Evolutionary conservation across 345 rosid genomes (phyloP), one percentile per base, ranked within the genome.

Genomic region (Syzygium oleosum): DNA sequence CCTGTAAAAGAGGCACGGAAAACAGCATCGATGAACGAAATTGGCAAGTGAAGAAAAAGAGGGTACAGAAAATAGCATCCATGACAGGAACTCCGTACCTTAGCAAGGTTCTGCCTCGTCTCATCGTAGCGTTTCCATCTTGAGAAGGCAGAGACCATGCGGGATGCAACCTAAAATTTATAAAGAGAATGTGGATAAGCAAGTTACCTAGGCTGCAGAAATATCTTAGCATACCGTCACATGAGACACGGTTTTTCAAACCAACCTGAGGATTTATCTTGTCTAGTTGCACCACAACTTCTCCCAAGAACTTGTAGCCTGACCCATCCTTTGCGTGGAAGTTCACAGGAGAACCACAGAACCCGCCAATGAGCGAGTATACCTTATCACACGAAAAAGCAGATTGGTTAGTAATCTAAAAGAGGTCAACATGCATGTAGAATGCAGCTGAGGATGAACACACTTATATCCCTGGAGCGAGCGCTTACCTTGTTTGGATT

Each of bases 301-400:
- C 99, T 63, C 99, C 99, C 95, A 98, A 91, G 88, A 98, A 97
- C 92, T 96, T 91, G 90, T 98, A 98, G 89, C 99, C 99, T 0
- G 97, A 96, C 21, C 99, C 99, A 91, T 97, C 99, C 92, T 94
- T 97, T 21, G 99, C 97, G 88, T 98, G 99, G 93, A 96, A 93
- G 90, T 98, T 98, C 91, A 98, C 96, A 10, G 94, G 98, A 49
- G 99, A 98, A 80, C 94, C 92, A 58, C 98, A 88, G 89, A 96
- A 97, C 86, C 97, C 99, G 58, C 98, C 98, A 15, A 98, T 93
- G 51, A 96, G 97, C 3, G 98, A 95, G 89, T 94, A 93, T 46
- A 96, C 98, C 99, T 95, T 58, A 87, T 46, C 29, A 88, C 25
- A 51, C 12, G 23, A 41, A 87, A 51, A 41, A 83, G 43, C 49